Evolutionary conservation across 345 rosid species (phyloP).

Genomic region (Boechera retrofracta): DNA sequence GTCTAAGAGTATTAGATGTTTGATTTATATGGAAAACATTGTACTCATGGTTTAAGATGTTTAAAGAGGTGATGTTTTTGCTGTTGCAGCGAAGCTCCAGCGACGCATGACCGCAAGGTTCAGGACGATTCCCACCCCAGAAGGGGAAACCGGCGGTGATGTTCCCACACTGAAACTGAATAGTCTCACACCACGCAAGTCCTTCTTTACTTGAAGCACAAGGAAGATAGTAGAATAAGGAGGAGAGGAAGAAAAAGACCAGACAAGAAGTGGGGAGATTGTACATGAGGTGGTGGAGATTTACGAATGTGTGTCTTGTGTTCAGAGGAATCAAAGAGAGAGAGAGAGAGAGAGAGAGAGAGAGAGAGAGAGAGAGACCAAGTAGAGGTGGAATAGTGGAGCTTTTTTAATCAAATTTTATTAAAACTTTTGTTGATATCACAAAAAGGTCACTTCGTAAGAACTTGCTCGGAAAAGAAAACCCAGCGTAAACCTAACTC

Average conservation of each 20-base stretch:
- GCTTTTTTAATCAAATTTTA: no score
- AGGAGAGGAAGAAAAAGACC: background rate
- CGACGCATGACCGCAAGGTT: constrained; percentile 29
- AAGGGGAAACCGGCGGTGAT: constrained; percentile 50
- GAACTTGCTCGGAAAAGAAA: no score
- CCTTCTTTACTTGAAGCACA: constrained; percentile 12
- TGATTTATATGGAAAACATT: constrained; percentile 20
- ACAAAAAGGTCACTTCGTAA: no score
- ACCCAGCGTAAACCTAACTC: no score
- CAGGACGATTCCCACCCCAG: constrained; percentile 15
- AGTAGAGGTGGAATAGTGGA: no score
- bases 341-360: background rate
- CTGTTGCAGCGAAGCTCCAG: constrained; percentile 42
- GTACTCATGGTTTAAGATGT: background rate
- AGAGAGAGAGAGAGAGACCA: background rate
- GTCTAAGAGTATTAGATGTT: background rate
- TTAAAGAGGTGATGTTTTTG: background rate
- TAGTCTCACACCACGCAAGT: background rate
- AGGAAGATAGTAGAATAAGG: background rate
- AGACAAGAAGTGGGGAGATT: background rate
- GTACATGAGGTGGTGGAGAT: background rate
- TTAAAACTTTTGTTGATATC: no score
- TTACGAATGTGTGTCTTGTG: background rate
- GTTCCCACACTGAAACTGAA: constrained; percentile 37
- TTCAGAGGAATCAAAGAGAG: background rate